phyloP scores from a whole-genome alignment of 164 flowering plant genomes.

The Hamamelis virginiana region DNA sequence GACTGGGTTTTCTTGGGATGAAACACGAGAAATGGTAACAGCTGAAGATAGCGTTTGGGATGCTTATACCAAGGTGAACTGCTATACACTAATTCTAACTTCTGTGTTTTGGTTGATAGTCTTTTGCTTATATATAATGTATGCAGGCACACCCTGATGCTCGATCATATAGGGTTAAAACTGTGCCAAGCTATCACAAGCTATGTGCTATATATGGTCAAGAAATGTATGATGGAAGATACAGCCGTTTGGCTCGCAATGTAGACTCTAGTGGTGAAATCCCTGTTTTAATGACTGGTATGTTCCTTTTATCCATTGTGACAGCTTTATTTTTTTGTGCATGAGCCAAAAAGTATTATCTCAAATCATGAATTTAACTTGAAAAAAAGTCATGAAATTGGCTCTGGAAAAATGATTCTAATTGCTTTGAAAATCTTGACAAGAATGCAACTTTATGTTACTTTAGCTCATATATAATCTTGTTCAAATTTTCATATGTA shows the following conservation, averaged over 20 bases:
- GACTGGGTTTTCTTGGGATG: conserved; percentile 52
- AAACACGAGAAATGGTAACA: conserved; percentile 41
- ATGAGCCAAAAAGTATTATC: not conserved
- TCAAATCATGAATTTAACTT: not conserved
- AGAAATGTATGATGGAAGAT: conserved; percentile 38
- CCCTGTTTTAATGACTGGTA: conserved; percentile 29
- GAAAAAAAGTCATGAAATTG: not conserved
- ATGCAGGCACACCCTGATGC: conserved; percentile 56
- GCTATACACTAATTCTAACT: not conserved
- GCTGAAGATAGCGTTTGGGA: conserved; percentile 57
- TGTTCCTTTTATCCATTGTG: conserved; percentile 2
- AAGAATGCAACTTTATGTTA: too few relatives aligned
- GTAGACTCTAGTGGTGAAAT: conserved; percentile 15
- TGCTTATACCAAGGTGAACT: conserved; percentile 43
- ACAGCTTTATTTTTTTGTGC: not conserved
- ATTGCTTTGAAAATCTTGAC: not conserved
- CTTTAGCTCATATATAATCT: too few relatives aligned
- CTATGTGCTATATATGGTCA: conserved; percentile 43
- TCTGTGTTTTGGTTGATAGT: not conserved
- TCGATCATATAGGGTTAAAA: conserved; percentile 51
- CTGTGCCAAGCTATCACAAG: conserved; percentile 47
- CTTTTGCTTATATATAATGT: conserved; percentile 3
- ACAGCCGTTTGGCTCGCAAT: conserved; percentile 33
- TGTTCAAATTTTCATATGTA: too few relatives aligned
- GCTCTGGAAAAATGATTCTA: not conserved